phyloP scores from a whole-genome alignment of 768 basidiomycete species.

The Pulveroboletus sp. region DNA sequence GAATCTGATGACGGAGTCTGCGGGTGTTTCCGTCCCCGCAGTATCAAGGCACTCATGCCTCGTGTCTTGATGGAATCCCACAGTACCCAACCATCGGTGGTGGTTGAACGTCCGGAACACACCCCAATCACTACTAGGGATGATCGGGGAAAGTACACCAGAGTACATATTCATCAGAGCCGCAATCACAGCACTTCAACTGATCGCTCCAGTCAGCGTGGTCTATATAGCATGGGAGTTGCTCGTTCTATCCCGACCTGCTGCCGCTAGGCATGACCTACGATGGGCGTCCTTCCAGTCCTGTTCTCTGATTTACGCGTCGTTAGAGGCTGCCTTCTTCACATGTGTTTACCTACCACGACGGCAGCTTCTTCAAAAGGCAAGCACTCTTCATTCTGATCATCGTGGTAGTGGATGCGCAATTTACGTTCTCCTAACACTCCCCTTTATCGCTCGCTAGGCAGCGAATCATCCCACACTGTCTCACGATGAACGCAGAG shows the following conservation, averaged over 20 bases:
- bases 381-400: background rate
- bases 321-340: slow-evolving; percentile 48
- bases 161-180: slow-evolving; percentile 54
- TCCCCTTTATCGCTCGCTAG: slow-evolving; percentile 16
- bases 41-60: too few species aligned
- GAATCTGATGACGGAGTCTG: too few species aligned
- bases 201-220: slow-evolving; percentile 49
- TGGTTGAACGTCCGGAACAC: too few species aligned
- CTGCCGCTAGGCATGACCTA: background rate
- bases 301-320: slow-evolving; percentile 32
- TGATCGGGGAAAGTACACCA: slow-evolving; percentile 45
- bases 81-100: too few species aligned
- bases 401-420: background rate
- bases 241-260: background rate
- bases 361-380: slow-evolving; percentile 45
- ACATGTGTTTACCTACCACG: slow-evolving; percentile 47
- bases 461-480: slow-evolving; percentile 36
- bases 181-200: slow-evolving; percentile 43
- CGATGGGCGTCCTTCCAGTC: slow-evolving; percentile 5
- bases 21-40: too few species aligned
- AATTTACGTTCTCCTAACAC: background rate
- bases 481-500: slow-evolving; percentile 40
- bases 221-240: slow-evolving; percentile 31
- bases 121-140: too few species aligned
- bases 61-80: too few species aligned